Percentiles rank a stretch among this genome's conserved stretches.
Evolutionary conservation across 2,329 filamentous ascomycete genomes (phyloP).

Genomic region (Fusarium napiforme): DNA sequence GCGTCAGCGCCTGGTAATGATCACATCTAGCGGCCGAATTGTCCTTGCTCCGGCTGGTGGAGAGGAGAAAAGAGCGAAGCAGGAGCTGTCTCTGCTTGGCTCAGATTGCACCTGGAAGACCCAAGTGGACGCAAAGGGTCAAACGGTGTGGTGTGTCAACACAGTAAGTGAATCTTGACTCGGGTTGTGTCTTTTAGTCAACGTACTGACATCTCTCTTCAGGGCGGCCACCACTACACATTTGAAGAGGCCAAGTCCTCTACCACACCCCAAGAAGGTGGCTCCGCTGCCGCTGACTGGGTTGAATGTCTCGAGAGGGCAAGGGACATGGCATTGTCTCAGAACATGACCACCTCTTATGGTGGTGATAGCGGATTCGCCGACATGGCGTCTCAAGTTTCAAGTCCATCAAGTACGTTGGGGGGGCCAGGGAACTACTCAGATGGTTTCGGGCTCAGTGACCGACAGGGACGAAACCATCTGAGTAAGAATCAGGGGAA

Average conservation of each 20-base stretch:
- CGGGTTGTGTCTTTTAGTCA: background rate
- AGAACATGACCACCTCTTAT: slow-evolving; percentile 74
- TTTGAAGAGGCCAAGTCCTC: slow-evolving; percentile 91
- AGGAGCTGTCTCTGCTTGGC: slow-evolving; percentile 85
- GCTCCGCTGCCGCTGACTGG: slow-evolving; percentile 87
- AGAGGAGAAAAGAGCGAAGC: slow-evolving; percentile 94
- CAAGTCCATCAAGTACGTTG: slow-evolving; percentile 80
- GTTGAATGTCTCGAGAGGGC: slow-evolving; percentile 88
- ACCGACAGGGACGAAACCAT: slow-evolving; percentile 66
- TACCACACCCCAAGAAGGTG: slow-evolving; percentile 64
- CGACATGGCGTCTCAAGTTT: slow-evolving; percentile 76
- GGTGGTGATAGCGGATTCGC: slow-evolving; percentile 73
- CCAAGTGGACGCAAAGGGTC: slow-evolving; percentile 85
- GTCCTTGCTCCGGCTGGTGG: slow-evolving; percentile 91
- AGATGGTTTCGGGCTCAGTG: slow-evolving; percentile 60
- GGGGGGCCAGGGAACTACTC: slow-evolving; percentile 67
- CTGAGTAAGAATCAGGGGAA: slow-evolving; percentile 69
- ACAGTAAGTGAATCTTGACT: slow-evolving; percentile 72
- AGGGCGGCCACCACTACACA: slow-evolving; percentile 90
- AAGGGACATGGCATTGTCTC: slow-evolving; percentile 82
- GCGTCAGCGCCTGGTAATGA: slow-evolving; percentile 90
- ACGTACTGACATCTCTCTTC: background rate
- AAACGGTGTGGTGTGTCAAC: slow-evolving; percentile 90
- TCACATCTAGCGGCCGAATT: slow-evolving; percentile 90
- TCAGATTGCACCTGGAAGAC: slow-evolving; percentile 82